Evolutionary conservation across 2,329 filamentous ascomycete genomes (phyloP).

Genomic region (Cordyceps javanica): DNA sequence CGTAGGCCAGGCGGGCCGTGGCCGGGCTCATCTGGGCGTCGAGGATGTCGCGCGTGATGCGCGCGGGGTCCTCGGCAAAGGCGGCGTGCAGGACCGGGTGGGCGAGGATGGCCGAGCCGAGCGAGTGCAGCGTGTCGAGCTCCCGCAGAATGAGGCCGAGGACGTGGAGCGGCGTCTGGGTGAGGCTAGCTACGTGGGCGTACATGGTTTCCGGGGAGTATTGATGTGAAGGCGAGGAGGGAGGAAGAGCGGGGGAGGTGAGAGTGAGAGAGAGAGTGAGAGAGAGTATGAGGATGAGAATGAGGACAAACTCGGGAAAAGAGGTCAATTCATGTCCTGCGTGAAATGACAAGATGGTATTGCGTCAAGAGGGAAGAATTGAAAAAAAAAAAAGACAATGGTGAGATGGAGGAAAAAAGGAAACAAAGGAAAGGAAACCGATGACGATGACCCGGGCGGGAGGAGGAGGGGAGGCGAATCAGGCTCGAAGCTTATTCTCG

Average conservation of each 20-base stretch:
- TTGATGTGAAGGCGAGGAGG: not conserved
- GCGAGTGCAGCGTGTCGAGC: conserved; percentile 18
- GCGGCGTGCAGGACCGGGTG: conserved; percentile 9
- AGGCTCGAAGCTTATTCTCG: conserved; percentile 6
- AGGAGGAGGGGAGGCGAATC: not conserved
- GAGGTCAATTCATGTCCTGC: not conserved
- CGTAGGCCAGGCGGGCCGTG: conserved; percentile 6
- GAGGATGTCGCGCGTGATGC: conserved; percentile 11
- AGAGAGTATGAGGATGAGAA: no score
- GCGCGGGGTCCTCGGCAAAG: conserved; percentile 6
- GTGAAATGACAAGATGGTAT: not conserved
- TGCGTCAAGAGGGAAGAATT: not conserved
- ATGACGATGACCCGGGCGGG: not conserved
- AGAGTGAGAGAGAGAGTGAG: not conserved
- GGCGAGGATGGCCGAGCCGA: conserved; percentile 6
- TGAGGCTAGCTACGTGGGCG: not conserved
- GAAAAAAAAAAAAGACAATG: not conserved
- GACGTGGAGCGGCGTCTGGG: conserved; percentile 8
- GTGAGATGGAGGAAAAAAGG: not conserved
- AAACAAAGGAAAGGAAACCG: not conserved
- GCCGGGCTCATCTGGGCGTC: conserved; percentile 9
- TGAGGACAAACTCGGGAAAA: no score
- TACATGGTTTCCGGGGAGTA: not conserved
- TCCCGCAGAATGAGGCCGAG: conserved; percentile 23
- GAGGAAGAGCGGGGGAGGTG: not conserved